Percentiles rank a stretch among this genome's conserved stretches.
Conservation (phyloP, 345 rosid species). For the Euclidium syriacum region DNA sequence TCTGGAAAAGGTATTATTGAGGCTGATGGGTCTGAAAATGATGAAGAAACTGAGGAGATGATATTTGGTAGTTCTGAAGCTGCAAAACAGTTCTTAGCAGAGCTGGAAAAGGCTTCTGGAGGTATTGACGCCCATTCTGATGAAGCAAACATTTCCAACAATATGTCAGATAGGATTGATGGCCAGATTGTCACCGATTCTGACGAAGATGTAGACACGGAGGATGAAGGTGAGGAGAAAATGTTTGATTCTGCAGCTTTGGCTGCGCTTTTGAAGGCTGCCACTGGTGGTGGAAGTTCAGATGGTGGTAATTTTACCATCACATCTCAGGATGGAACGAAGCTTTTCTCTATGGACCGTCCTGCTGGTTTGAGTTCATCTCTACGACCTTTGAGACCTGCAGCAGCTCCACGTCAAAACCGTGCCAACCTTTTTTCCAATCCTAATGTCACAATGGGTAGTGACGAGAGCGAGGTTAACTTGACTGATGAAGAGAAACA, state of each 20-base stretch:
- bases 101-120: constrained; percentile 58
- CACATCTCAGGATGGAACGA: constrained; percentile 80
- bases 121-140: constrained; percentile 51
- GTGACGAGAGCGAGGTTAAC: constrained; percentile 47
- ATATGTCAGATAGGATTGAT: constrained; percentile 54
- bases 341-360: constrained; percentile 84
- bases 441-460: constrained; percentile 37
- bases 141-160: constrained; percentile 47
- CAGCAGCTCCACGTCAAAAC: constrained; percentile 56
- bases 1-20: constrained; percentile 36
- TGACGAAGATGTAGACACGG: constrained; percentile 85
- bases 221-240: constrained; percentile 78
- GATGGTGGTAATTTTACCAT: constrained; percentile 57
- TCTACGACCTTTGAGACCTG: constrained; percentile 61
- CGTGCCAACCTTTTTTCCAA: constrained; percentile 50
- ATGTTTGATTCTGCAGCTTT: constrained; percentile 84
- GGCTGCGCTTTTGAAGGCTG: constrained; percentile 91
- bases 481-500: constrained; percentile 83
- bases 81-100: constrained; percentile 79
- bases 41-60: constrained; percentile 60
- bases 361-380: constrained; percentile 95
- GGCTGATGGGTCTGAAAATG: constrained; percentile 41
- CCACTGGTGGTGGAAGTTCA: constrained; percentile 59
- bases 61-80: constrained; percentile 74
- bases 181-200: constrained; percentile 85